Evolutionary conservation across 1,139 yeast species (phyloP).

Genomic region (Candida smagusa): DNA sequence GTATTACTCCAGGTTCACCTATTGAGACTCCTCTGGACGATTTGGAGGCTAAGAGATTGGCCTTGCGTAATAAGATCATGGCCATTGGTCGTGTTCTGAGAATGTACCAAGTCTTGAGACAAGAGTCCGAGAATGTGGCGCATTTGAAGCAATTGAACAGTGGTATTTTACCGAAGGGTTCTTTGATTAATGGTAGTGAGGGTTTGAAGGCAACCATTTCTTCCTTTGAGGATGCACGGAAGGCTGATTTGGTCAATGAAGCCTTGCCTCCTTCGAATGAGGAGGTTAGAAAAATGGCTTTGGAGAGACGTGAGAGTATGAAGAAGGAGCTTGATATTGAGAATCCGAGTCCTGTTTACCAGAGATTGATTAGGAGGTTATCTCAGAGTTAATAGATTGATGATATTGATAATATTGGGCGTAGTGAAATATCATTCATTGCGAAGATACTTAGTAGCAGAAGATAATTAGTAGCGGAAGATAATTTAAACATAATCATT

Average conservation of each 20-base stretch:
- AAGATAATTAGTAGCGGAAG: no score
- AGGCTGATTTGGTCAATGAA: constrained; percentile 81
- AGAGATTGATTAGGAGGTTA: constrained; percentile 39
- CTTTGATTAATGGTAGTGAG: constrained; percentile 77
- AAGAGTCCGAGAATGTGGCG: constrained; percentile 85
- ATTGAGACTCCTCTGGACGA: constrained; percentile 3
- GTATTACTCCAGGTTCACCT: constrained; percentile 7
- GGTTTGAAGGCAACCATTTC: constrained; percentile 70
- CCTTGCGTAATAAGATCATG: constrained; percentile 81
- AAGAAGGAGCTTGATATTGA: constrained; percentile 43
- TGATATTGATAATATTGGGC: background rate
- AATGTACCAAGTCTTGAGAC: constrained; percentile 86
- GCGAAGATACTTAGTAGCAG: no score
- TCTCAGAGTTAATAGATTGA: constrained; percentile 19
- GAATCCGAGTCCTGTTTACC: constrained; percentile 37
- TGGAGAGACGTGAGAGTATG: constrained; percentile 39
- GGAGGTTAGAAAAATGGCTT: constrained; percentile 47
- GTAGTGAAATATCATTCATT: no score
- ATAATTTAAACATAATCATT: no score
- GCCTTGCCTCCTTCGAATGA: constrained; percentile 81
- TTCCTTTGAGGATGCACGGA: constrained; percentile 80
- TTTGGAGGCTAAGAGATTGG: constrained; percentile 50
- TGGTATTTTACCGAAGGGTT: constrained; percentile 76
- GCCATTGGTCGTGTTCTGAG: constrained; percentile 95
- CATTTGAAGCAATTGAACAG: constrained; percentile 72